Evolutionary conservation across 2,329 filamentous ascomycete genomes (phyloP).

Genomic region (Metarhizium guizhouense): DNA sequence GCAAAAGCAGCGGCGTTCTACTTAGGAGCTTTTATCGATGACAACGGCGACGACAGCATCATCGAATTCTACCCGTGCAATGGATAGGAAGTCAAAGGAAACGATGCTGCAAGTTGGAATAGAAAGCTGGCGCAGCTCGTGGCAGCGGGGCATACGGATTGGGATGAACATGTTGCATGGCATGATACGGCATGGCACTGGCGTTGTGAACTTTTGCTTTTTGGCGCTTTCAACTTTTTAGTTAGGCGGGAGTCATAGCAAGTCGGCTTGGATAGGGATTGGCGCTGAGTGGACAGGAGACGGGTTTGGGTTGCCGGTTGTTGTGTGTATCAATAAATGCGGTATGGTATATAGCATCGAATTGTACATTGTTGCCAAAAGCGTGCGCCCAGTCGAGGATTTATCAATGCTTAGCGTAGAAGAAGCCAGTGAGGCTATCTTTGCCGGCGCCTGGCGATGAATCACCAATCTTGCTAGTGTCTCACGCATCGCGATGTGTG

Average conservation of each 20-base stretch:
- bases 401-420: background rate
- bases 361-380: background rate
- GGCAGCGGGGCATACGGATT: background rate
- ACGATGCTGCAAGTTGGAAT: background rate
- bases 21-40: background rate
- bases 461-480: too few species aligned
- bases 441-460: too few species aligned
- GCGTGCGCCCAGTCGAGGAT: background rate
- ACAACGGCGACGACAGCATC: background rate
- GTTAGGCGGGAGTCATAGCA: background rate
- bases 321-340: conserved; percentile 1
- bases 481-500: too few species aligned
- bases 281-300: background rate
- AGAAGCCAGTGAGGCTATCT: too few species aligned
- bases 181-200: conserved; percentile 3
- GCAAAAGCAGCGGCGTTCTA: background rate
- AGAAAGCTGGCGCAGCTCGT: background rate
- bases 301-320: background rate
- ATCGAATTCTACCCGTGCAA: background rate
- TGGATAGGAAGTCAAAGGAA: background rate
- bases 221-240: background rate
- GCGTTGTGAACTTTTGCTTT: conserved; percentile 1
- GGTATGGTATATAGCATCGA: background rate
- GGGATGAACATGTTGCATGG: conserved; percentile 2
- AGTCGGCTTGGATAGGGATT: conserved; percentile 2